Conservation (phyloP, 2,329 filamentous ascomycete species). For the Fusarium armeniacum region DNA sequence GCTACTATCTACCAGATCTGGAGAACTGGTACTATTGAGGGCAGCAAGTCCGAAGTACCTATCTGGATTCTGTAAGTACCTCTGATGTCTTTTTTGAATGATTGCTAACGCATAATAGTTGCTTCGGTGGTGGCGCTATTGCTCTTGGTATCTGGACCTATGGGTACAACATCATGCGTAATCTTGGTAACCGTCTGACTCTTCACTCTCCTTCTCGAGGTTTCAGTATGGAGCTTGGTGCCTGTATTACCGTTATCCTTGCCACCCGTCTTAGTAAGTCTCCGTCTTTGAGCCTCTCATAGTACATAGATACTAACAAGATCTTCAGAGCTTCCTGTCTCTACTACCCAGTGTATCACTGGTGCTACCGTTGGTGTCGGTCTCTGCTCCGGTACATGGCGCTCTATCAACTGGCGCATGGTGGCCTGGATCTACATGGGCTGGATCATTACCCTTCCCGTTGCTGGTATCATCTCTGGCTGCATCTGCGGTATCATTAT, state of each 20-base stretch:
- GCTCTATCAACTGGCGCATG: conserved; percentile 74
- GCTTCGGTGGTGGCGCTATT: conserved; percentile 66
- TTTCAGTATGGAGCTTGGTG: conserved; percentile 72
- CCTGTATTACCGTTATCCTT: conserved; percentile 72
- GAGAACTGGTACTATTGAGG: conserved; percentile 60
- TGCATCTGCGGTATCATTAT: conserved; percentile 73
- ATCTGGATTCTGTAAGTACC: conserved; percentile 67
- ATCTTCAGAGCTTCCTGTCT: conserved; percentile 67
- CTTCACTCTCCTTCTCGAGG: conserved; percentile 72
- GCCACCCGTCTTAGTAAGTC: conserved; percentile 69
- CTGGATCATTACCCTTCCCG: conserved; percentile 73
- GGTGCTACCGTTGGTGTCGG: conserved; percentile 74
- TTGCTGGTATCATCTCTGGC: conserved; percentile 69
- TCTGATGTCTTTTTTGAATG: fast-evolving
- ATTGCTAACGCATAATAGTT: conserved; percentile 33
- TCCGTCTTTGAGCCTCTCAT: fast-evolving
- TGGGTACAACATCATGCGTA: conserved; percentile 75
- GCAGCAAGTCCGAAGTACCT: conserved; percentile 65
- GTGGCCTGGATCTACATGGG: conserved; percentile 71
- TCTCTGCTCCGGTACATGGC: conserved; percentile 70
- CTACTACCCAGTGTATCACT: conserved; percentile 75
- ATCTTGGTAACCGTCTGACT: conserved; percentile 73
- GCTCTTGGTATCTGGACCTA: conserved; percentile 73
- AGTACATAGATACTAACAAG: background rate
- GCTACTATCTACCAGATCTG: conserved; percentile 74